Evolutionary conservation across 148 eudicot species (phyloP), one percentile per base, ranked within the genome.

Genomic region (Fagopyrum esculentum): DNA sequence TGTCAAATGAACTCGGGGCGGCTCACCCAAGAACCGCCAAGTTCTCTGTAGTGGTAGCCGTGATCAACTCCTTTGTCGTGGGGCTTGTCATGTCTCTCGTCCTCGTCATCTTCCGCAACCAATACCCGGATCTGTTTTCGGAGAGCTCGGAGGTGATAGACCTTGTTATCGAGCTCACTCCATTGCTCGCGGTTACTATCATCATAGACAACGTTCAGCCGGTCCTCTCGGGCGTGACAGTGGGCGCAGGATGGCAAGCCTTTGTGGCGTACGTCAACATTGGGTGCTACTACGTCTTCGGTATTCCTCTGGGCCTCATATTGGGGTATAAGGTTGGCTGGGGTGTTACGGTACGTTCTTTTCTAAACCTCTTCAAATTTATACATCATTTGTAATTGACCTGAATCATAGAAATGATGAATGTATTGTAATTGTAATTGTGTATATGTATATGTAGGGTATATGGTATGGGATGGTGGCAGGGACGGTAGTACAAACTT

Each of bases 1-100:
- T 82, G 6, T 78, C 84, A 46, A 82, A 82, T 56, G 84, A 81
- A 47, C 84, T 81, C 0, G 81, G 84, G 52, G 69, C 76, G 22
- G 74, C 76, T 22, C 74, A 72, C 22, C 78, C 81, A 17, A 44
- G 74, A 26, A 77, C 77, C 15, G 84, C 81, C 9, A 78, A 81
- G 48, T 81, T 75, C 46, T 45, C 81, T 15, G 81, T 78, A 4
- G 68, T 64, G 16, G 79, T 63, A 17, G 75, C 84, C 15, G 79
- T 75, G 2, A 16, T 51, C 10, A 75, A 57, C 49, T 78, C 81
- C 10, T 72, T 81, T 2, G 44, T 51, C 10, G 68, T 75, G 0
- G 81, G 84, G 9, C 51, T 81, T 47, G 5, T 81, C 50, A 56
- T 78, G 29, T 72, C 78, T 2, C 61, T 72, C 44, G 0, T 73